Percentiles rank a stretch among this genome's conserved stretches.
These are phyloP conservation scores for Leccinum subgranulosum DNA, from an alignment of 768 basidiomycete species.

Conservation along the genomic window DNA sequence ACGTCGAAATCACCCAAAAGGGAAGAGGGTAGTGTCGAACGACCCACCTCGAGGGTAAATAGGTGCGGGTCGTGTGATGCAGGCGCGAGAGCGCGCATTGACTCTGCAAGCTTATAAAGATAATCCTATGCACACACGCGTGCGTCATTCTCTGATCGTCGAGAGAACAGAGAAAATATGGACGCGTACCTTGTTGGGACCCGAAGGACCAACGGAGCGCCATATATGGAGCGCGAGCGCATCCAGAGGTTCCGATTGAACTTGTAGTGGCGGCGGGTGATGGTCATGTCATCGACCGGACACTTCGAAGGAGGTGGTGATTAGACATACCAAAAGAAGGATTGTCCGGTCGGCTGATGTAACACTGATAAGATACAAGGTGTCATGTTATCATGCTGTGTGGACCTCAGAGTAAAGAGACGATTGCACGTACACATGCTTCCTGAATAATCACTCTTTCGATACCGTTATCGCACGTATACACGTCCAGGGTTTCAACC, in stretches of 20 bases:
- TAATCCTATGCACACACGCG: conserved; percentile 60
- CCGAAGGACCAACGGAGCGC: conserved; percentile 77
- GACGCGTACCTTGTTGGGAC: conserved; percentile 70
- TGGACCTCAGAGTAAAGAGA: not conserved
- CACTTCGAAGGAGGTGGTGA: not conserved
- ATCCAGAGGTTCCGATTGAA: conserved; percentile 76
- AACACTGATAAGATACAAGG: conserved; percentile 51
- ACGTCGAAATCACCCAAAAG: not conserved
- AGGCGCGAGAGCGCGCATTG: conserved; percentile 69
- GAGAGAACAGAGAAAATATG: not conserved
- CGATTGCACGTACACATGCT: conserved; percentile 1
- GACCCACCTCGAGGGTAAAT: conserved; percentile 65
- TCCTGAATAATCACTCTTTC: conserved; percentile 53
- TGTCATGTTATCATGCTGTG: not conserved
- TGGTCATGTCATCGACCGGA: not conserved
- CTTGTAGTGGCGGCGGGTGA: conserved; percentile 34
- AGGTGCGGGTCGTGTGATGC: conserved; percentile 73
- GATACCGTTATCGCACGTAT: conserved; percentile 47
- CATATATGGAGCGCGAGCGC: conserved; percentile 66
- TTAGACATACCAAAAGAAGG: conserved; percentile 73
- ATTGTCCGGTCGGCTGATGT: conserved; percentile 84
- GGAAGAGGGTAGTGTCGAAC: not conserved
- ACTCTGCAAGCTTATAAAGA: conserved; percentile 69
- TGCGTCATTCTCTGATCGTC: not conserved
- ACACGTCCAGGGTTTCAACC: conserved; percentile 71